A percentile compares a stretch with the other conserved stretches of the same genome.
Evolutionary conservation across 2,329 filamentous ascomycete genomes (phyloP).

Genomic region (Sclerotinia subarctica): DNA sequence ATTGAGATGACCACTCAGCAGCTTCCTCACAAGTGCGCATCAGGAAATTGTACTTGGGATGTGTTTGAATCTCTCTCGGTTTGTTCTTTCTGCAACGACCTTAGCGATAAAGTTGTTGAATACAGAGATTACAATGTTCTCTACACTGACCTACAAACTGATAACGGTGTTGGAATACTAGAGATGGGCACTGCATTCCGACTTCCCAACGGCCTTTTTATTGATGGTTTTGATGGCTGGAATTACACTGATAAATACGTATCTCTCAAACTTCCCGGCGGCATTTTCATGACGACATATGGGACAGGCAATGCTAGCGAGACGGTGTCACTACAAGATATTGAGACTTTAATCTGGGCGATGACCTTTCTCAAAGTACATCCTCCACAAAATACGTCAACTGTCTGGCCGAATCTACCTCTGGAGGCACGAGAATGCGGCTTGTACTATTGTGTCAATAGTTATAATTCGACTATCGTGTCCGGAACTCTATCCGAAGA

Average conservation of each 20-base stretch:
- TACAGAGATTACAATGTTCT: constrained; percentile 10
- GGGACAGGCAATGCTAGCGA: constrained; percentile 9
- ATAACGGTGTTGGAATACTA: background rate
- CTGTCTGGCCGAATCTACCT: background rate
- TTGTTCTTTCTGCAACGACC: constrained; percentile 8
- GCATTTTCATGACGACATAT: constrained; percentile 5
- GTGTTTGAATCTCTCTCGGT: constrained; percentile 7
- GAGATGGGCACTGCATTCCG: background rate
- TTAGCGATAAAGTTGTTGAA: constrained; percentile 2
- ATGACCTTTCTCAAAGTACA: constrained; percentile 6
- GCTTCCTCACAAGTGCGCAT: constrained; percentile 1
- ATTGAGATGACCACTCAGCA: background rate
- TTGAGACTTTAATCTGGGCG: constrained; percentile 7
- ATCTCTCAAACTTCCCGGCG: background rate
- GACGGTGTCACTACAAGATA: constrained; percentile 7
- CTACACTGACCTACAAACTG: background rate
- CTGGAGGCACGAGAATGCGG: constrained; percentile 11
- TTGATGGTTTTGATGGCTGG: constrained; percentile 7
- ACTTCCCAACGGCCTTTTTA: constrained; percentile 9
- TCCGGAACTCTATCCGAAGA: background rate
- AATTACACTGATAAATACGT: background rate
- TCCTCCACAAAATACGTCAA: background rate
- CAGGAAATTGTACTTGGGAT: constrained; percentile 12
- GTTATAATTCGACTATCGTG: background rate
- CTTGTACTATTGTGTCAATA: constrained; percentile 7